phyloP scores from a whole-genome alignment of 169 alveolate genomes.

The Plasmodium vinckei region DNA sequence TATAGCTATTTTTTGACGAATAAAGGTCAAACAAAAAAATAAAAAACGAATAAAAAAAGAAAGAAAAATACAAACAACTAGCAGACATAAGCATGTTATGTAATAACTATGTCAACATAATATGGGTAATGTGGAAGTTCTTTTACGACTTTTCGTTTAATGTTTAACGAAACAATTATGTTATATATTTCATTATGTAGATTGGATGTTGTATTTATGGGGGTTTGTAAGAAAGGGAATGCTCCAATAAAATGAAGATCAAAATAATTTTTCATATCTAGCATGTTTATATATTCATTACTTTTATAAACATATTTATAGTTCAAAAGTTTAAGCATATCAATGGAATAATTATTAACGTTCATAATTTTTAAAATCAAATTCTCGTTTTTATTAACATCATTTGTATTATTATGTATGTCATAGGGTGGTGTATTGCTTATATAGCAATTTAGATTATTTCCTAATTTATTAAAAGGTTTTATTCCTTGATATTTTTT shows the following conservation, averaged over 20 bases:
- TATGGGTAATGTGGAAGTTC: slow-evolving; percentile 64
- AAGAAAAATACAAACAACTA: no score
- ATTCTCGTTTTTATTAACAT: not conserved
- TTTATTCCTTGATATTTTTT: not conserved
- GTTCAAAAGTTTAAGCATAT: slow-evolving; percentile 29
- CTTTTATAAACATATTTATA: slow-evolving; percentile 25
- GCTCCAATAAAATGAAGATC: slow-evolving; percentile 12
- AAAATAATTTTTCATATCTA: slow-evolving; percentile 17
- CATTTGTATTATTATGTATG: not conserved
- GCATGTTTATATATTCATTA: not conserved
- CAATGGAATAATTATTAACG: not conserved
- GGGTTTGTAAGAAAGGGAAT: slow-evolving; percentile 31
- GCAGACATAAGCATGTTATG: not conserved
- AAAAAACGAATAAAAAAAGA: not conserved
- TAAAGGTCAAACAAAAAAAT: no score
- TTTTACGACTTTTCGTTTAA: slow-evolving; percentile 14
- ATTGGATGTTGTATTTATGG: slow-evolving; percentile 19
- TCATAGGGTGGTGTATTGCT: not conserved
- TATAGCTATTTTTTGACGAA: no score
- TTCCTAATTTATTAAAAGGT: not conserved
- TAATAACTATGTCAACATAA: slow-evolving; percentile 63
- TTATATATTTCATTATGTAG: slow-evolving; percentile 54
- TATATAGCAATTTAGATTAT: not conserved
- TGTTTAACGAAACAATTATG: slow-evolving; percentile 11
- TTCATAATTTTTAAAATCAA: not conserved